Evolutionary conservation across 768 basidiomycete species (phyloP).

Genomic region (Boletus barrowsii): DNA sequence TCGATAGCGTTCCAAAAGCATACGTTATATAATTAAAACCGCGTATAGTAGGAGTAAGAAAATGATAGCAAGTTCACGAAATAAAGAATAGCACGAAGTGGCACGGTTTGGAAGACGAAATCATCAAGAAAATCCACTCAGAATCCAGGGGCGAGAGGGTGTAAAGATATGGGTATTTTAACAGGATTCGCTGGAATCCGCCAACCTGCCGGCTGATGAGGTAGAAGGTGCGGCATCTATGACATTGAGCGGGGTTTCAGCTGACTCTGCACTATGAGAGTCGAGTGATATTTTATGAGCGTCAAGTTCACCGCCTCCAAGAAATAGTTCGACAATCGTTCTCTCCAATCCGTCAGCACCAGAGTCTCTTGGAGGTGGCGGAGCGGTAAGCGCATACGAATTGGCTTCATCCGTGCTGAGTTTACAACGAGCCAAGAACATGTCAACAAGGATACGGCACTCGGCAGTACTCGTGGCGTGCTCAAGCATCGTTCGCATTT

Average conservation of each 20-base stretch:
- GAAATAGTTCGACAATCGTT: constrained; percentile 48
- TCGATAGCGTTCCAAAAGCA: constrained; percentile 7
- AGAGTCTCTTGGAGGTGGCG: constrained; percentile 36
- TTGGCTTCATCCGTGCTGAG: constrained; percentile 34
- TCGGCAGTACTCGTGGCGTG: constrained; percentile 75
- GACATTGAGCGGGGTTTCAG: background rate
- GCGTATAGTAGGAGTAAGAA: constrained; percentile 11
- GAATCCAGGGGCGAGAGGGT: background rate
- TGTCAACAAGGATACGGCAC: constrained; percentile 80
- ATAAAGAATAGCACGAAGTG: constrained; percentile 14
- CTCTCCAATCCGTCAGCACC: constrained; percentile 37
- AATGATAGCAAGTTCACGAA: constrained; percentile 6
- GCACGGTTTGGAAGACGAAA: constrained; percentile 7
- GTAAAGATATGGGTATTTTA: constrained; percentile 14
- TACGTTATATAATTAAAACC: constrained; percentile 14
- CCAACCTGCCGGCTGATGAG: background rate
- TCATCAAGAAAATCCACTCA: constrained; percentile 5
- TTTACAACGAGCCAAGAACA: constrained; percentile 69
- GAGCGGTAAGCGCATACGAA: constrained; percentile 29
- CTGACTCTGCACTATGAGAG: background rate
- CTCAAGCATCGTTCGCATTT: constrained; percentile 65
- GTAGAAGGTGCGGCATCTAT: background rate
- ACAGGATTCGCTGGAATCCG: constrained; percentile 5
- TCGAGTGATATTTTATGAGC: background rate
- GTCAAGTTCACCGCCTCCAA: constrained; percentile 25